These are phyloP conservation scores for Candida oleophila DNA, from an alignment of 805 yeast species.

Conservation along the genomic window DNA sequence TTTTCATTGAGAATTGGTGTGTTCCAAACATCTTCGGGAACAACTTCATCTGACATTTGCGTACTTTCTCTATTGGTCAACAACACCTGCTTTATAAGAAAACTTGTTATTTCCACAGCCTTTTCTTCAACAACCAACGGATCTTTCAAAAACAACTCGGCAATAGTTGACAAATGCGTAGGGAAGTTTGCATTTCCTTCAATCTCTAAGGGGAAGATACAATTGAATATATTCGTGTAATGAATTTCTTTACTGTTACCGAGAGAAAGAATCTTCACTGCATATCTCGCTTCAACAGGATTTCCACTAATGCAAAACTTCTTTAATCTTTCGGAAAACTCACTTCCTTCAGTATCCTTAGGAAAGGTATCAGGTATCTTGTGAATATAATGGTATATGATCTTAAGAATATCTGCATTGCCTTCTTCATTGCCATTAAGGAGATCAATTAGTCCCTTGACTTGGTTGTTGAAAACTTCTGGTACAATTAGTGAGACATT, in stretches of 20 bases:
- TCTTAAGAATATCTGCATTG: conserved; percentile 48
- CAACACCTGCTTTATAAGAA: conserved; percentile 61
- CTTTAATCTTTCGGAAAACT: conserved; percentile 45
- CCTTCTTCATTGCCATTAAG: conserved; percentile 23
- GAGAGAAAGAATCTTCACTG: conserved; percentile 57
- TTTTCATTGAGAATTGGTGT: conserved; percentile 46
- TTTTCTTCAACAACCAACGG: conserved; percentile 50
- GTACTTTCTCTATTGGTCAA: conserved; percentile 44
- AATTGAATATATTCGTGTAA: conserved; percentile 36
- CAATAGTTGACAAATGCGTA: conserved; percentile 57
- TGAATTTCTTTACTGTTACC: conserved; percentile 38
- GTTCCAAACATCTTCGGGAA: conserved; percentile 42
- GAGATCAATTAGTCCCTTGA: conserved; percentile 45
- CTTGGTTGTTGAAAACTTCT: conserved; percentile 59
- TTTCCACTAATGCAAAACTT: conserved; percentile 51
- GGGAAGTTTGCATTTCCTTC: conserved; percentile 37
- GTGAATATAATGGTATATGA: conserved; percentile 58
- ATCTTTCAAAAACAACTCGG: conserved; percentile 54
- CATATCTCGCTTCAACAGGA: conserved; percentile 62
- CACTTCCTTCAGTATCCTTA: conserved; percentile 25
- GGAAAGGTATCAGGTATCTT: conserved; percentile 50
- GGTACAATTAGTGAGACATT: conserved; percentile 62
- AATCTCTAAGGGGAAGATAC: conserved; percentile 51
- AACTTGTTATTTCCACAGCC: conserved; percentile 57
- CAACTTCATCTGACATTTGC: conserved; percentile 25